Conservation (phyloP, 2,329 filamentous ascomycete species). For the Scedosporium aurantiacum region DNA sequence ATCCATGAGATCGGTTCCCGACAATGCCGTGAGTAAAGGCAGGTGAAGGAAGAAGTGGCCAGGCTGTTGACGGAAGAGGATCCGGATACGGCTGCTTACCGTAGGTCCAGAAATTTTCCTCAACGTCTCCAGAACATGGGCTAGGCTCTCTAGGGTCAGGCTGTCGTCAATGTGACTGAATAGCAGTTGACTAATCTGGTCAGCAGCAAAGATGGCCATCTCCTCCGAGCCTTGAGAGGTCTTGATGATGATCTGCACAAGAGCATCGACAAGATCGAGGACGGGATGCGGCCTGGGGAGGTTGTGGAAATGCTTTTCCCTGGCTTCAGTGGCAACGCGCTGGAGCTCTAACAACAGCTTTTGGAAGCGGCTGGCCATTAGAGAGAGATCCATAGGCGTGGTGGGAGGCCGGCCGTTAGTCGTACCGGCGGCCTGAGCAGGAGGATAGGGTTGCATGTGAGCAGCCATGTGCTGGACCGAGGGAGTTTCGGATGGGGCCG, state of each 20-base stretch:
- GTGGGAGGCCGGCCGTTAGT: slow-evolving; percentile 38
- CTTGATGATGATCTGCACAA: slow-evolving; percentile 53
- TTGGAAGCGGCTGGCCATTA: slow-evolving; percentile 42
- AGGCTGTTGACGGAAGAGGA: slow-evolving; percentile 45
- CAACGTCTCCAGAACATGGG: slow-evolving; percentile 50
- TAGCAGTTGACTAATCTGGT: slow-evolving; percentile 46
- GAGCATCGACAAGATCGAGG: slow-evolving; percentile 50
- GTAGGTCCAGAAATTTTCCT: slow-evolving; percentile 46
- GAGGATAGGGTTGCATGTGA: slow-evolving; percentile 45
- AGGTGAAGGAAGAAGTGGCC: slow-evolving; percentile 45
- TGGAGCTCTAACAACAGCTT: slow-evolving; percentile 49
- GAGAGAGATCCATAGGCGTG: slow-evolving; percentile 40
- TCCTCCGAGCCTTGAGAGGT: slow-evolving; percentile 51
- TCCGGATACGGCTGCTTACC: slow-evolving; percentile 42
- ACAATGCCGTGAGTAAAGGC: slow-evolving; percentile 44
- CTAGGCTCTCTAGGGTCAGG: slow-evolving; percentile 48
- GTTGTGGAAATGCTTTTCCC: slow-evolving; percentile 49
- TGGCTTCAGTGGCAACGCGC: slow-evolving; percentile 38
- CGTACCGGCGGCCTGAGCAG: slow-evolving; percentile 31
- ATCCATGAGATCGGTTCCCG: slow-evolving; percentile 50
- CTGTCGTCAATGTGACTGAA: slow-evolving; percentile 44
- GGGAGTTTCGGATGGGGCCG: slow-evolving; percentile 49
- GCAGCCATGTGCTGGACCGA: slow-evolving; percentile 40
- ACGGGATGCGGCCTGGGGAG: slow-evolving; percentile 48
- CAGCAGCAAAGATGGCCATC: slow-evolving; percentile 46